A percentile compares a stretch with the other conserved stretches of the same genome.
These are phyloP conservation scores for Ogataea nonfermentans DNA, from an alignment of 805 yeast genomes.

Conservation along the genomic window DNA sequence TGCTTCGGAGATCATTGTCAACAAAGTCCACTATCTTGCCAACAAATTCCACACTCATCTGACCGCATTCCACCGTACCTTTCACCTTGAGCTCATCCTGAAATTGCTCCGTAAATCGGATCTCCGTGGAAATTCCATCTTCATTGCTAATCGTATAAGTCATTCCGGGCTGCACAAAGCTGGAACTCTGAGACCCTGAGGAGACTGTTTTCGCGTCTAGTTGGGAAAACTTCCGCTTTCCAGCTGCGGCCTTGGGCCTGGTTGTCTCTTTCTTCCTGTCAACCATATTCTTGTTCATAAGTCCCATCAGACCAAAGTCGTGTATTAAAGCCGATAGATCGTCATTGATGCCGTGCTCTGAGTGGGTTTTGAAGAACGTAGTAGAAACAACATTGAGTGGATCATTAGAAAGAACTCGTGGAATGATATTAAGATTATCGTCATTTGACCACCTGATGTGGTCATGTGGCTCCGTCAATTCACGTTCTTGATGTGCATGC, in stretches of 20 bases:
- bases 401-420: slow-evolving; percentile 23
- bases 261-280: slow-evolving; percentile 15
- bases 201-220: slow-evolving; percentile 4
- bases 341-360: slow-evolving; percentile 22
- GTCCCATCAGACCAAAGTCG: slow-evolving; percentile 24
- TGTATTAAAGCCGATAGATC: slow-evolving; percentile 21
- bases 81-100: slow-evolving; percentile 12
- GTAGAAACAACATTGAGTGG: slow-evolving; percentile 17
- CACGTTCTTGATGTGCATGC: neutral
- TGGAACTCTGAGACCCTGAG: slow-evolving; percentile 12
- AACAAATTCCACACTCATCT: slow-evolving; percentile 22
- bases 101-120: slow-evolving; percentile 25
- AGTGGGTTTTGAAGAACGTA: slow-evolving; percentile 29
- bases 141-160: slow-evolving; percentile 16
- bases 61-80: slow-evolving; percentile 26
- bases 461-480: slow-evolving; percentile 12
- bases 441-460: slow-evolving; percentile 29
- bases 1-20: slow-evolving; percentile 28
- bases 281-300: slow-evolving; percentile 28
- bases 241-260: slow-evolving; percentile 5
- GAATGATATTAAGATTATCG: slow-evolving; percentile 25
- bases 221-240: slow-evolving; percentile 22
- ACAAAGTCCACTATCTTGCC: slow-evolving; percentile 33
- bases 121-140: slow-evolving; percentile 12
- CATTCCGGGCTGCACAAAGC: slow-evolving; percentile 29